phyloP scores from a whole-genome alignment of 2,329 filamentous ascomycete genomes.

The Rutstroemia sp. region DNA sequence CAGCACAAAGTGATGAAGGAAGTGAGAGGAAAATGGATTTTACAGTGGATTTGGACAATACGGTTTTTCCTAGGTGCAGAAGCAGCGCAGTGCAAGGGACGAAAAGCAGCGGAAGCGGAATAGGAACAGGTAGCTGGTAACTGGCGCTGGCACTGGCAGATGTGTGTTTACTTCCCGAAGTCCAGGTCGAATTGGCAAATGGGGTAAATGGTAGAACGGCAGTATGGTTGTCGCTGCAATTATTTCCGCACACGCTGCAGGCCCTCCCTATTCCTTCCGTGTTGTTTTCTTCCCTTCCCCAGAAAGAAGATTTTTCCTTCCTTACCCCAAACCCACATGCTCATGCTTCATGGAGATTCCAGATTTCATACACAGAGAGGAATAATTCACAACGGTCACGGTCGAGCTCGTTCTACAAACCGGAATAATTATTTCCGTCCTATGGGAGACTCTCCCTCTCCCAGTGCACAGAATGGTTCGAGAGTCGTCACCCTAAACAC shows the following conservation, averaged over 20 bases:
- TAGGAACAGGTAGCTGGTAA: too few relatives aligned
- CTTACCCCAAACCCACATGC: neutral
- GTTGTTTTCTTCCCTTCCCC: neutral
- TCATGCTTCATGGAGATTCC: neutral
- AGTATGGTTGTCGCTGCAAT: too few relatives aligned
- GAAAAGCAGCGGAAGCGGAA: too few relatives aligned
- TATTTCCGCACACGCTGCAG: too few relatives aligned
- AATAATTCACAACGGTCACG: neutral
- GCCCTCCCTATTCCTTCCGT: neutral
- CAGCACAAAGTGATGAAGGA: neutral
- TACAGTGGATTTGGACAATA: too few relatives aligned
- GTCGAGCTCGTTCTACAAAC: slow-evolving; percentile 2
- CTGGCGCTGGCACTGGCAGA: too few relatives aligned
- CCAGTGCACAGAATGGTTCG: neutral
- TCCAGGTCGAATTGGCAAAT: too few relatives aligned
- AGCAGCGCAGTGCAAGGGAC: too few relatives aligned
- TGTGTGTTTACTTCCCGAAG: too few relatives aligned
- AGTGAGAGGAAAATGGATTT: neutral
- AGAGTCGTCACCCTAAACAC: slow-evolving; percentile 1
- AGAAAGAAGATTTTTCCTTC: neutral
- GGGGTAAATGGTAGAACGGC: too few relatives aligned
- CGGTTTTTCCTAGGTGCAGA: neutral
- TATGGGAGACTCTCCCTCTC: neutral
- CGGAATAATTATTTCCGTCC: slow-evolving; percentile 8
- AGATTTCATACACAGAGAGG: neutral